A percentile compares a stretch with the other conserved stretches of the same genome.
Conservation (phyloP, 164 flowering plant species). For the Kingdonia uniflora region DNA sequence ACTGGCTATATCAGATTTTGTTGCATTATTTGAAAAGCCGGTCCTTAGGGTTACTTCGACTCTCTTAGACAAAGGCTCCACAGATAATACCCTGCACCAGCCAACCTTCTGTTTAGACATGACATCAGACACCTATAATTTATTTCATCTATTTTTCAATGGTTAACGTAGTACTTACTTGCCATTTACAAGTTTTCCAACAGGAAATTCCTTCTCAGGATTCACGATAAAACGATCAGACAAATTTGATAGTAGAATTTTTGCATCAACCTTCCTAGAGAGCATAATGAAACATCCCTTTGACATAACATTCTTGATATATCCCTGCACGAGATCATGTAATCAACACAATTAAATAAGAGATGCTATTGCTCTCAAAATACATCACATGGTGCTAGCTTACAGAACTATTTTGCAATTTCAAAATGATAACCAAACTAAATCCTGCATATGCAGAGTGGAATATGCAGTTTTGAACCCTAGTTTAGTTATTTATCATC, state of each 20-base stretch:
- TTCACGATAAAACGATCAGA: slow-evolving; percentile 57
- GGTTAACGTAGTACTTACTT: slow-evolving; percentile 31
- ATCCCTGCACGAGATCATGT: slow-evolving; percentile 37
- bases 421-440: no score
- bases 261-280: slow-evolving; percentile 86
- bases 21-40: slow-evolving; percentile 10
- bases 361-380: neutral
- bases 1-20: slow-evolving; percentile 27
- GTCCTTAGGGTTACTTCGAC: slow-evolving; percentile 73
- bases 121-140: no score
- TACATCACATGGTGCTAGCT: no score
- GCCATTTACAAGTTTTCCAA: slow-evolving; percentile 74
- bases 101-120: slow-evolving; percentile 8
- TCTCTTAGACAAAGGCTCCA: slow-evolving; percentile 80
- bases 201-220: slow-evolving; percentile 68
- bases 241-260: slow-evolving; percentile 74
- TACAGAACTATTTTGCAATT: no score
- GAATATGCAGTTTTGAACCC: no score
- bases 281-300: slow-evolving; percentile 90
- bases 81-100: slow-evolving; percentile 64
- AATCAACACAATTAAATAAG: neutral
- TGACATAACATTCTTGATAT: slow-evolving; percentile 63
- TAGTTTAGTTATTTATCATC: no score
- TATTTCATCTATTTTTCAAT: no score
- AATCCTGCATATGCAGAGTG: no score